Percentiles rank a stretch among this genome's conserved stretches.
phyloP scores from a whole-genome alignment of 1,139 yeast species.

The Candida sp. region DNA sequence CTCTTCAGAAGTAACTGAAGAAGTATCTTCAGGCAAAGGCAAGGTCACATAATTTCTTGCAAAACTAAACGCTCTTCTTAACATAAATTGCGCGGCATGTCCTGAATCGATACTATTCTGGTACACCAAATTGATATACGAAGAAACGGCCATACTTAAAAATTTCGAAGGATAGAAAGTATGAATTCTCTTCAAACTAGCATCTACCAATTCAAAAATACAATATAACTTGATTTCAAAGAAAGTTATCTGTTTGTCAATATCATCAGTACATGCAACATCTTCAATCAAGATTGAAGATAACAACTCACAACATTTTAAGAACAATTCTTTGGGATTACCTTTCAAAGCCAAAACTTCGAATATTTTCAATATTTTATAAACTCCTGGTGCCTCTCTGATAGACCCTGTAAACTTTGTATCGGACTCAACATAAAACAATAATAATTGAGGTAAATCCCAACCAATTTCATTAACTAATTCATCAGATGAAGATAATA shows the following conservation, averaged over 20 bases:
- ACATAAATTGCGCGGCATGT: conserved; percentile 36
- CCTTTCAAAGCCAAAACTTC: conserved; percentile 61
- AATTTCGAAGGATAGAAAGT: conserved; percentile 78
- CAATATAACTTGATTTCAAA: conserved; percentile 61
- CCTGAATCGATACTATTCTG: conserved; percentile 14
- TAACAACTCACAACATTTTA: conserved; percentile 66
- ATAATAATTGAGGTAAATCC: conserved; percentile 73
- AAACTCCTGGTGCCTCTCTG: conserved; percentile 32
- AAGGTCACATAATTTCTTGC: conserved; percentile 62
- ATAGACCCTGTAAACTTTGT: conserved; percentile 16
- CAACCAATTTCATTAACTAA: conserved; percentile 74
- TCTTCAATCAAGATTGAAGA: conserved; percentile 20
- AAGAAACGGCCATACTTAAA: conserved; percentile 59
- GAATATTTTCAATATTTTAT: conserved; percentile 47
- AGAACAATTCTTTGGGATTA: conserved; percentile 73
- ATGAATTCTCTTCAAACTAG: conserved; percentile 50
- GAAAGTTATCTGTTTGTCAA: conserved; percentile 22
- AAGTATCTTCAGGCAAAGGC: conserved; percentile 32
- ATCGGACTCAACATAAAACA: conserved; percentile 40
- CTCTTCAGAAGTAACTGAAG: conserved; percentile 30
- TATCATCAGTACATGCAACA: conserved; percentile 11
- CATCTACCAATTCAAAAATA: conserved; percentile 56
- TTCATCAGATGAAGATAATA: conserved; percentile 33
- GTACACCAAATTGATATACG: conserved; percentile 49
- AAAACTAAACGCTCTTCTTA: conserved; percentile 62